Base-by-base conservation (phyloP, 1,284 basidiomycete genomes). In the Sanghuangporus sanghuang region DNA sequence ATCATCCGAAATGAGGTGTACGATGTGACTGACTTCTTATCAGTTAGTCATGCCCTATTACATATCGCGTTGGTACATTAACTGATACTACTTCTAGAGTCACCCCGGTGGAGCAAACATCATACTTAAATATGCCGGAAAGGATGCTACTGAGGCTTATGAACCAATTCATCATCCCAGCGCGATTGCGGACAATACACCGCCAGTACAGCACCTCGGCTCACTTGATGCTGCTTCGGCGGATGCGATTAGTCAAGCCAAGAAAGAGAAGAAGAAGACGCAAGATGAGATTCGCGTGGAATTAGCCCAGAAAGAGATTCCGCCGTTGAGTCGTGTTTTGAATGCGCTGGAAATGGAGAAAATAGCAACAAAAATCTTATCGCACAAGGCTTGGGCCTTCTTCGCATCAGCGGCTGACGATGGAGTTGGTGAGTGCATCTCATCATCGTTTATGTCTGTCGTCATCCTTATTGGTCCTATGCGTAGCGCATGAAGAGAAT, bases 381-480 rank as follows among this genome's bases (percentile, higher is more conserved):
- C 88, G 2, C 82, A 86, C 70, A 91, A 89, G 66, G 90, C 89
- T 2, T 77, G 83, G 68, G 87, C 92, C 3, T 96, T 95, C 74
- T 96, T 94, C 71, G 84, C 85, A 8, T 92, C 90, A 27, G 89
- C 89, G 1, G 80, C 89, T 2, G 94, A 95, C 69, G 92, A 94
- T 71, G 88, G 89, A 70, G 86, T 86, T 65, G 83, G 92, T 93
- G 72, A 67, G 85, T 80, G 3, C 52, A 59, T 46, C 60, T 40
- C 57, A 35, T 40, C 48, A 58, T 53, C 6, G 38, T 40, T 18
- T 14, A n/a, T 16, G 1, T 6, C 7, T 36, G 16, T 2, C 42
- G 23, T 64, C 40, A 62, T 65, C 5, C 32, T 49, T 67, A 59
- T 48, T 48, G 56, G 16, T 39, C 16, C n/a, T 65, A 61, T 67